Base-by-base conservation (phyloP, 176 grass and related monocot genomes). In the Melocanna baccifera region DNA sequence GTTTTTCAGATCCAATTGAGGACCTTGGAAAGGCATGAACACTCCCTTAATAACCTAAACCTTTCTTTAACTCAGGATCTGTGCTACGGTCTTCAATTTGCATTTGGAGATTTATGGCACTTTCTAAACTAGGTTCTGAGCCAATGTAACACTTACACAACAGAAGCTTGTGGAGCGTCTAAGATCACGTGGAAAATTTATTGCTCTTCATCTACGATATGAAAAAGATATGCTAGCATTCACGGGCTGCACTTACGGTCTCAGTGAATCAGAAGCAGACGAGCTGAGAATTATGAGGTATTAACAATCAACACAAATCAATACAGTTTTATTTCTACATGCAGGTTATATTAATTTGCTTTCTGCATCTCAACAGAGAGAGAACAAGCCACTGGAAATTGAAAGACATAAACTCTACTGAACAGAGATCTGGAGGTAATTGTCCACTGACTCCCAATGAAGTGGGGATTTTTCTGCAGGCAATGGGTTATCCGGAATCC, bases 221-320 rank as follows among this genome's bases (percentile, higher is more conserved):
- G 93, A 98, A 62, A 98, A 95, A 75, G 96, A 98, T 85, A 92
- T 98, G 96, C 93, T 98, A 71, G 92, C 96, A 74, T 98, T 98
- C 84, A 98, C 93, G 0, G 96, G 93, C 15, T 98, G 96, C 70
- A 95, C 91, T 53, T 89, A 87, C 62, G 87, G 89, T 74, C 76
- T 98, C 77, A 87, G 76, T 87, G 79, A 92, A 62, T 83, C 50
- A 0, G 92, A 98, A 95, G 93, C 87, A 65, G 88, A 92, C 51
- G 93, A 98, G 56, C 76, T 98, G 65, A 90, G 71, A 92, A 78
- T 89, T 72, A 87, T 98, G 93, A 87, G 96, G 96, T 94, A 81
- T 39, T 28, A 62, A 29, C 26, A 77, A 64, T 70, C 47, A 78
- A 56, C 12, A 4, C 22, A 82, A 56, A 78, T 56, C 19, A 23